Evolutionary conservation across 306 rosid species (phyloP).

Genomic region (Aeschynomene evenia): DNA sequence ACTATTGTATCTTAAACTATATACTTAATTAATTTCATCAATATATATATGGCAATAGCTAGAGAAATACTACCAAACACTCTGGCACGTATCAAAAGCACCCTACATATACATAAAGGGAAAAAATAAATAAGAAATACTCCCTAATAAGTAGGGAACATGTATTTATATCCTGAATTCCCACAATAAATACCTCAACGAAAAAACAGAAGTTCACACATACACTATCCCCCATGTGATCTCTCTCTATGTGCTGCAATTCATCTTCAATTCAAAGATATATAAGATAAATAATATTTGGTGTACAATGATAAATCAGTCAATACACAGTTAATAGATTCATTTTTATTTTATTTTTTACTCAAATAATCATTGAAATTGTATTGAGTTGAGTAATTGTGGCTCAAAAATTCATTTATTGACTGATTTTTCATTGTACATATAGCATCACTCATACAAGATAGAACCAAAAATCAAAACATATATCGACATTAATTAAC

Average conservation of each 20-base stretch:
- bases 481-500: too few relatives aligned
- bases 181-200: constrained; percentile 24
- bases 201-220: constrained; percentile 18
- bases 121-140: constrained; percentile 19
- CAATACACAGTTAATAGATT: too few relatives aligned
- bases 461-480: neutral
- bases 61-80: constrained; percentile 1
- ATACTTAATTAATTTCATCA: neutral
- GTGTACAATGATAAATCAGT: too few relatives aligned
- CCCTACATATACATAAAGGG: too few relatives aligned
- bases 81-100: constrained; percentile 28
- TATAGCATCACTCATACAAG: too few relatives aligned
- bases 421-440: too few relatives aligned
- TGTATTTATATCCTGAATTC: constrained; percentile 14
- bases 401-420: too few relatives aligned
- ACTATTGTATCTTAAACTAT: neutral
- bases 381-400: too few relatives aligned
- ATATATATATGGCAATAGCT: constrained; percentile 3
- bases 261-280: constrained; percentile 12
- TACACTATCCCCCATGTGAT: constrained; percentile 40
- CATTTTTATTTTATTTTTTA: too few relatives aligned
- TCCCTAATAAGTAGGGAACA: neutral
- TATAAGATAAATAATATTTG: too few relatives aligned
- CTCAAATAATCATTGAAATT: too few relatives aligned
- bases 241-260: constrained; percentile 27